A percentile compares a stretch with the other conserved stretches of the same genome.
Conservation (phyloP, 2,329 filamentous ascomycete species). For the Fusarium sp. region DNA sequence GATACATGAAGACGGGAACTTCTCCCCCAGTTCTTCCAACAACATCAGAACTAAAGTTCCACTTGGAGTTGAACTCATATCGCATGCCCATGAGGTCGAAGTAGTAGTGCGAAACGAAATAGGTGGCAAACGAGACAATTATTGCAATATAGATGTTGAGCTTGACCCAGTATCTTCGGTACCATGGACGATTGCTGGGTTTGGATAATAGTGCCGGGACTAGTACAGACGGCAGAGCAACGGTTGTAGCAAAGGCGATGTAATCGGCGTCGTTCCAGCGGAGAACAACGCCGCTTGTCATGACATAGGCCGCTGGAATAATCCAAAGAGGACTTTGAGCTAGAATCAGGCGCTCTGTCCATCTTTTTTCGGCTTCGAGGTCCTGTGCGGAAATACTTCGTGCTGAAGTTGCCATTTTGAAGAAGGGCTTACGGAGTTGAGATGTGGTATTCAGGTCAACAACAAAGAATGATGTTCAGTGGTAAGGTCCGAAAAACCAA, state of each 20-base stretch:
- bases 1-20: constrained; percentile 20
- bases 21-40: constrained; percentile 1
- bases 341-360: background rate
- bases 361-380: constrained; percentile 1
- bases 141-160: constrained; percentile 7
- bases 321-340: constrained; percentile 19
- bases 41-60: constrained; percentile 18
- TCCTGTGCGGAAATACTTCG: background rate
- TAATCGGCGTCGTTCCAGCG: constrained; percentile 16
- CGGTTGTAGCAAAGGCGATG: constrained; percentile 9
- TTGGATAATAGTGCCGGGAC: constrained; percentile 10
- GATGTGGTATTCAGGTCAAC: no score
- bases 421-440: no score
- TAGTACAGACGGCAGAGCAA: constrained; percentile 1
- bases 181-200: constrained; percentile 6
- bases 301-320: constrained; percentile 5
- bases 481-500: no score
- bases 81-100: constrained; percentile 25
- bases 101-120: constrained; percentile 19
- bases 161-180: constrained; percentile 19
- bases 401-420: background rate
- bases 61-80: constrained; percentile 6
- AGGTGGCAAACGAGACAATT: background rate
- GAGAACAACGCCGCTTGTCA: constrained; percentile 3
- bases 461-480: no score